These are phyloP conservation scores for Punica granatum DNA, from an alignment of 345 rosid genomes.

Conservation along the genomic window DNA sequence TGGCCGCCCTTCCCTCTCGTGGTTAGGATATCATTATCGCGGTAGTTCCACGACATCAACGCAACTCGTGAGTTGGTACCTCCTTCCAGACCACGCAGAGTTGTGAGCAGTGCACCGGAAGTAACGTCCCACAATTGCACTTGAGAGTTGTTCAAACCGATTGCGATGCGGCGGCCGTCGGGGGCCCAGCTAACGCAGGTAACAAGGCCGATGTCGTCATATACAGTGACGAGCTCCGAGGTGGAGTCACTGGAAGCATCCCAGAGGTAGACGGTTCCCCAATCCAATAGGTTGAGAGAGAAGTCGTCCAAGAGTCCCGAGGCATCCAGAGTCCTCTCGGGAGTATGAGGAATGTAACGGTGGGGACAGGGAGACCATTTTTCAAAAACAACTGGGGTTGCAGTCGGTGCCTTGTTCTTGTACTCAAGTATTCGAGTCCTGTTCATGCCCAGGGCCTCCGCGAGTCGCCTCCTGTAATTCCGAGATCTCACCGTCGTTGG, in stretches of 20 bases:
- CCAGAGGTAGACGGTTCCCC: conserved; percentile 39
- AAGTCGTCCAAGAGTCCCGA: conserved; percentile 32
- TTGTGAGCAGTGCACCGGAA: too few species aligned
- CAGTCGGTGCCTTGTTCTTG: conserved; percentile 13
- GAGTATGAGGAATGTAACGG: conserved; percentile 14
- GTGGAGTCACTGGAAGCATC: conserved; percentile 31
- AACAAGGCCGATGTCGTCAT: conserved; percentile 34
- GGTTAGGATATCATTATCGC: conserved; percentile 37
- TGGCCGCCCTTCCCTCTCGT: conserved; percentile 44
- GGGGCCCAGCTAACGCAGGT: conserved; percentile 44
- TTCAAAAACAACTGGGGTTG: too few species aligned
- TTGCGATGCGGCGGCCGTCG: conserved; percentile 33
- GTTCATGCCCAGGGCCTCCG: conserved; percentile 11
- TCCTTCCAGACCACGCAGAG: conserved; percentile 33
- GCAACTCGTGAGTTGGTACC: conserved; percentile 36
- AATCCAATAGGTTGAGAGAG: conserved; percentile 35
- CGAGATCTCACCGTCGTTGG: neutral
- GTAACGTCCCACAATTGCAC: conserved; percentile 43
- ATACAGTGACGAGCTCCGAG: conserved; percentile 33
- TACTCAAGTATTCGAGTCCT: conserved; percentile 10
- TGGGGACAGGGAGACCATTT: too few species aligned
- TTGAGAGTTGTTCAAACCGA: conserved; percentile 37
- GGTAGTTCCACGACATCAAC: conserved; percentile 51
- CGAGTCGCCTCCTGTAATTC: conserved; percentile 7
- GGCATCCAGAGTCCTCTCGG: conserved; percentile 37